Base-by-base conservation (phyloP, 129 eudicot genomes). In the Gnaphalium uliginosum region DNA sequence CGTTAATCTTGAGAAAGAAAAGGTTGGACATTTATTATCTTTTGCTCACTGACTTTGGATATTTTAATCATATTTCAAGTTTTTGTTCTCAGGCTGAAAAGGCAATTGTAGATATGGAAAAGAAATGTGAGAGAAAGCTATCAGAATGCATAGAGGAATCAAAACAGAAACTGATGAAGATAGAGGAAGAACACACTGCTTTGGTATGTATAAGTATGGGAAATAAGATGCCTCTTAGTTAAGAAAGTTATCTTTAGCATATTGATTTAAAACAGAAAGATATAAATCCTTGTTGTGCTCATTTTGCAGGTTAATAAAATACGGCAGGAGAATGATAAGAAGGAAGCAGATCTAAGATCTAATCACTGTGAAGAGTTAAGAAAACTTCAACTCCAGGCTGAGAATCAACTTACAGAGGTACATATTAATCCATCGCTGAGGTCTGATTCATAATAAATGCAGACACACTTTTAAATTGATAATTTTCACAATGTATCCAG, bases 331-430 rank as follows among this genome's bases (percentile, higher is more conserved):
- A 80, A 75, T 74, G 88, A 82, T 35, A 85, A 78, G 67, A 83
- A 85, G 82, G 99, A 87, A 81, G 57, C 65, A 32, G 51, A 32
- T 73, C 86, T 91, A 72, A 80, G 83, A 77, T 74, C 90, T 68
- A 85, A 78, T 63, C 94, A 95, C 63, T 29, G 26, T 53, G 90
- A 91, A 85, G 97, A 95, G 69, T 68, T 87, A 72, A 89, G 81
- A 66, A 78, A 85, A 81, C 30, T 83, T 69, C 85, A 85, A 74
- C 86, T 86, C 76, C 90, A 86, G 67, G 94, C 92, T 66, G 96
- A 87, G 70, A 87, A 81, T 86, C 88, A 89, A 62, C 67, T 95
- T 39, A 91, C 72, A 87, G 96, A 91, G 99, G 99, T 95, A 53
- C 41, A 81, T 59, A n/a, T 69, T 56, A 66, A 76, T 43, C 70